Percentiles rank a stretch among this genome's conserved stretches.
Conservation (phyloP, 2,329 filamentous ascomycete genomes). For the Ascochyta clinopodiicola region DNA sequence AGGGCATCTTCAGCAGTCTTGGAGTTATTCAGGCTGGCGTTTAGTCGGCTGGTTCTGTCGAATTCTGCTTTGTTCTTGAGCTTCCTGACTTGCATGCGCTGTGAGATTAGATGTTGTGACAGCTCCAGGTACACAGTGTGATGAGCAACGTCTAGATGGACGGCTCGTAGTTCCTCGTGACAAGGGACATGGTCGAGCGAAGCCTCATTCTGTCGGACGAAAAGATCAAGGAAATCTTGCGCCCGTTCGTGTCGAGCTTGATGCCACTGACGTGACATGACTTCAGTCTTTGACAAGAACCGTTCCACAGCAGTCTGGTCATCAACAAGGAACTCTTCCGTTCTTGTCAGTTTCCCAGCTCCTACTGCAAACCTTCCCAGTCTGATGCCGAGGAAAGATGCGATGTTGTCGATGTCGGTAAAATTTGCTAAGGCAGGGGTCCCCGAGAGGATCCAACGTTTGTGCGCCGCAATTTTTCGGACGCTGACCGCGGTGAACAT, state of each 20-base stretch:
- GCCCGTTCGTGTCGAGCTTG: constrained; percentile 58
- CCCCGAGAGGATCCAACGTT: constrained; percentile 68
- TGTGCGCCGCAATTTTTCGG: constrained; percentile 56
- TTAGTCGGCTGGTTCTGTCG: constrained; percentile 51
- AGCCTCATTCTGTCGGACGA: constrained; percentile 54
- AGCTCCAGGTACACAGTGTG: constrained; percentile 62
- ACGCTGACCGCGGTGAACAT: constrained; percentile 46
- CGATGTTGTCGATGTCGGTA: constrained; percentile 65
- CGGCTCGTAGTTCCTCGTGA: constrained; percentile 52
- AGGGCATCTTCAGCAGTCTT: constrained; percentile 60
- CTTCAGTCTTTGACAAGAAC: constrained; percentile 61
- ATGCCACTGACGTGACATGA: constrained; percentile 61
- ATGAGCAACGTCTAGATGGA: constrained; percentile 57
- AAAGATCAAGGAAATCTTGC: constrained; percentile 62
- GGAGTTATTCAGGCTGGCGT: constrained; percentile 55
- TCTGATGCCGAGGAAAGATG: constrained; percentile 61
- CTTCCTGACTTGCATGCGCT: constrained; percentile 56
- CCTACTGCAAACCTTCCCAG: constrained; percentile 62
- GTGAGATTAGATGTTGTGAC: constrained; percentile 59
- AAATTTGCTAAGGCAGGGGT: constrained; percentile 66
- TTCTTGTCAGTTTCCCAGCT: constrained; percentile 51
- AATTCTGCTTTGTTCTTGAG: constrained; percentile 44
- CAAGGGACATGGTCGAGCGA: constrained; percentile 49
- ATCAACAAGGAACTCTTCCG: constrained; percentile 49
- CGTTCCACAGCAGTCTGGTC: constrained; percentile 56